Conservation (phyloP, 805 yeast species). For the Candida incommunis region DNA sequence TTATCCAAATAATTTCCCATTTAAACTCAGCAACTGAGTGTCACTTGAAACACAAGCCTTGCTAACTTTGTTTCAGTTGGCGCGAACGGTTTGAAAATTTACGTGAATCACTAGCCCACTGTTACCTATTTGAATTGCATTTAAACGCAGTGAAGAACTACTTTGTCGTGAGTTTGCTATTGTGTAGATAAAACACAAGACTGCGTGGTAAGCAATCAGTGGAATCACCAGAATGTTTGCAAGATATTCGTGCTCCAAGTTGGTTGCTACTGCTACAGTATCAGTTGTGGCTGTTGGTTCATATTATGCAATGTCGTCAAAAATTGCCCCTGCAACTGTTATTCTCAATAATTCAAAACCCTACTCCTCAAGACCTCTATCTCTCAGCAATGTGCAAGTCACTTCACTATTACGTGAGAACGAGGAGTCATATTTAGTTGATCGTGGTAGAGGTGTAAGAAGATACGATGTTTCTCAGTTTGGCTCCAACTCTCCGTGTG, state of each 20-base stretch:
- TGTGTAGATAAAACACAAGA: no score
- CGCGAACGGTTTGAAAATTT: no score
- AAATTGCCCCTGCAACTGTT: background rate
- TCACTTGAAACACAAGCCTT: no score
- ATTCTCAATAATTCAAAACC: background rate
- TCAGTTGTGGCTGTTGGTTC: background rate
- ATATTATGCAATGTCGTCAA: background rate
- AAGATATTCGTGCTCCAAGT: background rate
- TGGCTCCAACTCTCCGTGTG: conserved; percentile 86
- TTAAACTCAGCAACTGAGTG: no score
- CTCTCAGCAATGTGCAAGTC: conserved; percentile 40
- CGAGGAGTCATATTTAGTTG: conserved; percentile 70
- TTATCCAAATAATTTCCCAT: no score
- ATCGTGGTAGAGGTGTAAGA: conserved; percentile 74
- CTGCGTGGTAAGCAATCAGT: no score
- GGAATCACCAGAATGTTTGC: no score
- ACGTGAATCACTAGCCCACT: no score
- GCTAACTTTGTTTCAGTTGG: no score
- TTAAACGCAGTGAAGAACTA: no score
- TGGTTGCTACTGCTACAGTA: background rate
- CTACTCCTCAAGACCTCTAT: background rate
- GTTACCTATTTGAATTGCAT: no score
- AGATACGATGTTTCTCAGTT: conserved; percentile 84
- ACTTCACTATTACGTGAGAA: conserved; percentile 49
- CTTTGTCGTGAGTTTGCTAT: no score